phyloP scores from a whole-genome alignment of 306 rosid genomes.

The Citrullus amarus region DNA sequence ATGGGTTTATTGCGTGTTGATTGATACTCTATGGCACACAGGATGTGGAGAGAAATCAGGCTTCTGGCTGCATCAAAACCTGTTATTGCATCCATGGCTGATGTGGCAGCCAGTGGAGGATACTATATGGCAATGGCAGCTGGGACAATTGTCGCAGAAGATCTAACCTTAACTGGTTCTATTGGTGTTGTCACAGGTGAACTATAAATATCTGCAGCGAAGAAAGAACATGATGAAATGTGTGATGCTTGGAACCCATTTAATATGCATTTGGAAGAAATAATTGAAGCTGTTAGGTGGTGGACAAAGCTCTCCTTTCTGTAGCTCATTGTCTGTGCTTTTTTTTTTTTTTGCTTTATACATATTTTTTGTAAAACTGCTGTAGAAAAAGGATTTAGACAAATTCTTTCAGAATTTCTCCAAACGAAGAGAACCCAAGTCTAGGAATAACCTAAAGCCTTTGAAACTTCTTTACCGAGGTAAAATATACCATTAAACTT shows the following conservation, averaged over 20 bases:
- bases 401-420: neutral
- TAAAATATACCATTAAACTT: neutral
- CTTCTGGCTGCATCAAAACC: constrained; percentile 90
- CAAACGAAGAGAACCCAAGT: neutral
- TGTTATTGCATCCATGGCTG: constrained; percentile 92
- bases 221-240: neutral
- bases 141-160: constrained; percentile 86
- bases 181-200: constrained; percentile 94
- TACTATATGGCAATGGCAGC: constrained; percentile 99
- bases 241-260: neutral
- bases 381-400: neutral
- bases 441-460: neutral
- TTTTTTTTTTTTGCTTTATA: neutral
- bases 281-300: no score
- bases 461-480: neutral
- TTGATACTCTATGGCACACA: constrained; percentile 21
- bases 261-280: no score
- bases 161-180: constrained; percentile 84
- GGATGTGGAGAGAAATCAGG: constrained; percentile 99
- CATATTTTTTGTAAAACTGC: neutral
- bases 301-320: no score
- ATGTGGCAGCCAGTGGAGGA: constrained; percentile 97
- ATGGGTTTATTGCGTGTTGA: neutral
- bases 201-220: constrained; percentile 1
- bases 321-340: no score